Evolutionary conservation across 768 basidiomycete genomes (phyloP).

Genomic region (Mycena latifolia): DNA sequence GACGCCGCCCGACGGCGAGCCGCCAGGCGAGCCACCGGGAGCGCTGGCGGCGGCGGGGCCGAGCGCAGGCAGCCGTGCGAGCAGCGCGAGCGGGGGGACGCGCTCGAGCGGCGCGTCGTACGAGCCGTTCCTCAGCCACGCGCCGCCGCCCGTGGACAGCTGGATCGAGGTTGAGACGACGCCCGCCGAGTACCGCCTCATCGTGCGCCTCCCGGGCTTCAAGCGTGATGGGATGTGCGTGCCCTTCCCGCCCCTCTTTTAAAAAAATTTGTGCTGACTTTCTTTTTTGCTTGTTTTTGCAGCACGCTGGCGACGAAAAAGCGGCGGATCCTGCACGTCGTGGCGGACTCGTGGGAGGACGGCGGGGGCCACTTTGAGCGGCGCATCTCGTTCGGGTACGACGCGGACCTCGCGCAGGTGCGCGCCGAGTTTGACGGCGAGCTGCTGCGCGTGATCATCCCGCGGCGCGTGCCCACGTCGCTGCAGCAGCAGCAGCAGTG

Average conservation of each 20-base stretch:
- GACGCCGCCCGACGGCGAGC: constrained; percentile 27
- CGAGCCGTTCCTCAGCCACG: constrained; percentile 71
- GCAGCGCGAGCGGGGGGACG: not conserved
- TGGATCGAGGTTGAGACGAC: constrained; percentile 76
- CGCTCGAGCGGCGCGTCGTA: constrained; percentile 38
- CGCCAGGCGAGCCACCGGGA: not conserved
- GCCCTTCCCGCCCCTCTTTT: too few species aligned
- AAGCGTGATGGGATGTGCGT: constrained; percentile 70
- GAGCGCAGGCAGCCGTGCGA: not conserved
- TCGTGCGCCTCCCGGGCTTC: constrained; percentile 77
- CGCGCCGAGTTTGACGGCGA: constrained; percentile 83
- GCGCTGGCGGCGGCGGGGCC: too few species aligned
- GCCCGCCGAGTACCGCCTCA: constrained; percentile 64
- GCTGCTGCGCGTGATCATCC: constrained; percentile 71
- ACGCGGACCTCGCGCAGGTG: constrained; percentile 77
- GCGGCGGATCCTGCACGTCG: constrained; percentile 75
- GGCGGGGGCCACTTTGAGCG: constrained; percentile 83
- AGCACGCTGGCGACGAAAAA: constrained; percentile 77
- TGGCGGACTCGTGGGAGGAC: constrained; percentile 80
- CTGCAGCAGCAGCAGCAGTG: too few species aligned
- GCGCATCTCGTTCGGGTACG: constrained; percentile 80
- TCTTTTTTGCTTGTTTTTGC: not conserved
- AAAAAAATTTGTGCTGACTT: too few species aligned
- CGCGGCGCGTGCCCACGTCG: constrained; percentile 53
- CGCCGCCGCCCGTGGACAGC: constrained; percentile 68